Conservation (phyloP, 2,329 filamentous ascomycete species). For the Cadophora malorum region DNA sequence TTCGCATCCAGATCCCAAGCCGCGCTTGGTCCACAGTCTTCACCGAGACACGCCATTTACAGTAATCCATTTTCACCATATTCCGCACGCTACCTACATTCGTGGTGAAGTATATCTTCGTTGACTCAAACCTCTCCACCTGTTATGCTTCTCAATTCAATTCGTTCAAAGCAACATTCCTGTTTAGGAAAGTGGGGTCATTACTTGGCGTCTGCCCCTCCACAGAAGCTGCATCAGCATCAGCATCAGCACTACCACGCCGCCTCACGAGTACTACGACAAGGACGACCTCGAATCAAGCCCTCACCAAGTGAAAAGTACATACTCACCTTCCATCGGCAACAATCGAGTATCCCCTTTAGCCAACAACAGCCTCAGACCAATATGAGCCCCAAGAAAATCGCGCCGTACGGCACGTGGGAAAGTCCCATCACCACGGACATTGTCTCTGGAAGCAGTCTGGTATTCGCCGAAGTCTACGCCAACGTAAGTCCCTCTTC, state of each 20-base stretch:
- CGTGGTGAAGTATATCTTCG: neutral
- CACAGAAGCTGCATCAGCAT: neutral
- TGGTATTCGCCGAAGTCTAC: slow-evolving; percentile 44
- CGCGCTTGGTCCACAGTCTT: neutral
- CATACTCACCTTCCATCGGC: neutral
- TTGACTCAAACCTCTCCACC: neutral
- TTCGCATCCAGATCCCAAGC: neutral
- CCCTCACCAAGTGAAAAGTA: neutral
- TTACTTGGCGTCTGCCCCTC: slow-evolving; percentile 6
- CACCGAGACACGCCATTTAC: neutral
- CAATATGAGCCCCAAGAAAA: slow-evolving; percentile 24
- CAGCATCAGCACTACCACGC: neutral
- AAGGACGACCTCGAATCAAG: neutral
- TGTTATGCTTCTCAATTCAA: neutral
- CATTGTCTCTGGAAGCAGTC: slow-evolving; percentile 44
- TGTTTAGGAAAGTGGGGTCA: slow-evolving; percentile 22
- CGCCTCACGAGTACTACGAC: neutral
- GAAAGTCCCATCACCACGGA: slow-evolving; percentile 49
- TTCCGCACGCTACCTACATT: too few relatives aligned
- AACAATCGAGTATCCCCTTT: neutral
- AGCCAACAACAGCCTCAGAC: neutral
- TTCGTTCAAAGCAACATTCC: neutral
- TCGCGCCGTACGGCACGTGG: slow-evolving; percentile 48
- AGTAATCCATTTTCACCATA: too few relatives aligned
- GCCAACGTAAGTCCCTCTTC: slow-evolving; percentile 29